These are phyloP conservation scores for Ramaria sp. DNA, from an alignment of 768 basidiomycete genomes.

Conservation along the genomic window DNA sequence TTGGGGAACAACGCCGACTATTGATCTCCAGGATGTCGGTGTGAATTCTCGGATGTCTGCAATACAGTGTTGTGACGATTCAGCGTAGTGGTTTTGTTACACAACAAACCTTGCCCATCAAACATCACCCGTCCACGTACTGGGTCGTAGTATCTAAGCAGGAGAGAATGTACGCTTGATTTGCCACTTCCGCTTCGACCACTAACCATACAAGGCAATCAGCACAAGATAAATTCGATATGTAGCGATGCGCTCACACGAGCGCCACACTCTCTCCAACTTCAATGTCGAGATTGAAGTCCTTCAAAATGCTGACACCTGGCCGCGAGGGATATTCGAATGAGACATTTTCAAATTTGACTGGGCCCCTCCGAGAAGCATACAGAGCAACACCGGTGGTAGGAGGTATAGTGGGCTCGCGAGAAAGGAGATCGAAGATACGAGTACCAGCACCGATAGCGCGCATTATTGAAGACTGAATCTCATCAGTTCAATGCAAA, in stretches of 20 bases:
- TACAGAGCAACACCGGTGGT: slow-evolving; percentile 47
- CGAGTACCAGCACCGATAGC: slow-evolving; percentile 88
- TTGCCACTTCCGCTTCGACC: slow-evolving; percentile 93
- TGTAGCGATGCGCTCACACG: slow-evolving; percentile 51
- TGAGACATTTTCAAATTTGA: slow-evolving; percentile 72
- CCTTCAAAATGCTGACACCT: slow-evolving; percentile 70
- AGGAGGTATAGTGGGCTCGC: slow-evolving; percentile 62
- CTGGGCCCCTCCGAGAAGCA: slow-evolving; percentile 46
- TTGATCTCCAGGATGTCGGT: slow-evolving; percentile 73
- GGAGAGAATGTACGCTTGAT: slow-evolving; percentile 79
- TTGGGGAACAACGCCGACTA: slow-evolving; percentile 93
- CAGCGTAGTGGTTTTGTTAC: neutral
- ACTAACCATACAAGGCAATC: slow-evolving; percentile 25
- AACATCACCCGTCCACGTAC: slow-evolving; percentile 72
- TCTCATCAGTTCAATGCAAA: slow-evolving; percentile 8
- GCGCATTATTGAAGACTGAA: slow-evolving; percentile 87
- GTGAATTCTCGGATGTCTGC: slow-evolving; percentile 82
- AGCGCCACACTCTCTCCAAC: slow-evolving; percentile 86
- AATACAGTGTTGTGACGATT: neutral
- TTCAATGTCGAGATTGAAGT: slow-evolving; percentile 69
- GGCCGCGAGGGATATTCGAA: slow-evolving; percentile 88
- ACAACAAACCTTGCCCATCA: slow-evolving; percentile 63
- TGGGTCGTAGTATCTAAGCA: slow-evolving; percentile 86
- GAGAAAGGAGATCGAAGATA: slow-evolving; percentile 88
- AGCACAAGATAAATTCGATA: neutral